Percentiles rank a stretch among this genome's conserved stretches.
Evolutionary conservation across 2,329 filamentous ascomycete genomes (phyloP).

Genomic region (Diaporthe citri): DNA sequence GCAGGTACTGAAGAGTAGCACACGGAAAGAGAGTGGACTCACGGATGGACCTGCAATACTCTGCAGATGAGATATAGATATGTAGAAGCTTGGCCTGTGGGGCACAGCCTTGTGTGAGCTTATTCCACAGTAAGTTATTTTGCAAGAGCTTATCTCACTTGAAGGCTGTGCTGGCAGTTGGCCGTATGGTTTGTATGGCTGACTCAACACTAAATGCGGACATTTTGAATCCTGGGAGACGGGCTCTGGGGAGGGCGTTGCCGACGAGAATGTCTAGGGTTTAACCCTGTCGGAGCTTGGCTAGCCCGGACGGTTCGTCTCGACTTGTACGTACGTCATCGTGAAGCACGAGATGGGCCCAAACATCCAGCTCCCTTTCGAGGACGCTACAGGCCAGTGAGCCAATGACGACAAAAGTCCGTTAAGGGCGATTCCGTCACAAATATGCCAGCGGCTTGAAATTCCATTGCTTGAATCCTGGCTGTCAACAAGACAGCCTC

Average conservation of each 20-base stretch:
- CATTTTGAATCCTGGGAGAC: too few relatives aligned
- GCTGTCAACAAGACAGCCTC: background rate
- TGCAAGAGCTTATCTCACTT: background rate
- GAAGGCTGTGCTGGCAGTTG: background rate
- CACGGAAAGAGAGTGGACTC: background rate
- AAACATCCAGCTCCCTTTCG: background rate
- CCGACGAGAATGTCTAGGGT: background rate
- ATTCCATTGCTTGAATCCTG: background rate
- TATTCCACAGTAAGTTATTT: background rate
- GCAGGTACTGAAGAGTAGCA: background rate
- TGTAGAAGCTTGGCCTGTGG: background rate
- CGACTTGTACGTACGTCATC: slow-evolving; percentile 25
- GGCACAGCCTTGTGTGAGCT: slow-evolving; percentile 3
- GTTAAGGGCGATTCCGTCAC: slow-evolving; percentile 1
- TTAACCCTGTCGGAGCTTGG: background rate
- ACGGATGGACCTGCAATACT: background rate
- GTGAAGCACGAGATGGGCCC: slow-evolving; percentile 11
- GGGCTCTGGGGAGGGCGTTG: too few relatives aligned
- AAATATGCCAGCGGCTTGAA: background rate
- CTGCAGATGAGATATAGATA: background rate
- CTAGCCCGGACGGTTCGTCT: background rate
- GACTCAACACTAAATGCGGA: too few relatives aligned
- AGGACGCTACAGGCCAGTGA: background rate
- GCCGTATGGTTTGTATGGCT: too few relatives aligned
- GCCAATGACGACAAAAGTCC: slow-evolving; percentile 14